Evolutionary conservation across 176 grass and related monocot genomes (phyloP).

Genomic region (Miscanthus lutarioriparius): DNA sequence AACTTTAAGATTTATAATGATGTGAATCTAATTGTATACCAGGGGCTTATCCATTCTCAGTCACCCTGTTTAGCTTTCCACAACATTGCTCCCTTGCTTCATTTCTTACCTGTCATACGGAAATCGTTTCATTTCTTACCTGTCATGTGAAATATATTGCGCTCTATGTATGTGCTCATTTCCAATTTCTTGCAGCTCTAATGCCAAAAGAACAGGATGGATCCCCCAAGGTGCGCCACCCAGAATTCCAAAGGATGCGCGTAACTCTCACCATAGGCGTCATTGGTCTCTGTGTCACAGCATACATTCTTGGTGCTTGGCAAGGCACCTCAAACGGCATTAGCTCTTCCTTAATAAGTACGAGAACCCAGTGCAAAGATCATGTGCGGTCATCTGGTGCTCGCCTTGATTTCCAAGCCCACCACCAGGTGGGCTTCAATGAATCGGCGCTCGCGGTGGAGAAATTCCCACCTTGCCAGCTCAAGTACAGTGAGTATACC

Average conservation of each 20-base stretch:
- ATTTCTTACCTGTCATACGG: neutral
- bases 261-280: constrained; percentile 45
- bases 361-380: constrained; percentile 29
- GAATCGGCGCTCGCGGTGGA: constrained; percentile 25
- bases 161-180: neutral
- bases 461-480: constrained; percentile 56
- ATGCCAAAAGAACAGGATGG: constrained; percentile 54
- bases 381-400: neutral
- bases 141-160: neutral
- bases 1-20: neutral
- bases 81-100: neutral
- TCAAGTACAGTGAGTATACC: constrained; percentile 80
- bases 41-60: too few relatives aligned
- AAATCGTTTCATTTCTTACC: too few relatives aligned
- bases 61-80: neutral
- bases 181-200: constrained; percentile 27
- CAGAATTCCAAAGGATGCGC: constrained; percentile 51
- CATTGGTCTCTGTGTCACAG: constrained; percentile 48
- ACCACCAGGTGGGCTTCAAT: constrained; percentile 72
- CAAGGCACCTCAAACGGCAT: constrained; percentile 48
- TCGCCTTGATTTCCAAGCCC: constrained; percentile 68
- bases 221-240: constrained; percentile 46
- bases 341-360: constrained; percentile 20
- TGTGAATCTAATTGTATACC: neutral
- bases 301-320: constrained; percentile 87